Conservation (phyloP, 305 asterid genomes). For the Rubia peregrina region DNA sequence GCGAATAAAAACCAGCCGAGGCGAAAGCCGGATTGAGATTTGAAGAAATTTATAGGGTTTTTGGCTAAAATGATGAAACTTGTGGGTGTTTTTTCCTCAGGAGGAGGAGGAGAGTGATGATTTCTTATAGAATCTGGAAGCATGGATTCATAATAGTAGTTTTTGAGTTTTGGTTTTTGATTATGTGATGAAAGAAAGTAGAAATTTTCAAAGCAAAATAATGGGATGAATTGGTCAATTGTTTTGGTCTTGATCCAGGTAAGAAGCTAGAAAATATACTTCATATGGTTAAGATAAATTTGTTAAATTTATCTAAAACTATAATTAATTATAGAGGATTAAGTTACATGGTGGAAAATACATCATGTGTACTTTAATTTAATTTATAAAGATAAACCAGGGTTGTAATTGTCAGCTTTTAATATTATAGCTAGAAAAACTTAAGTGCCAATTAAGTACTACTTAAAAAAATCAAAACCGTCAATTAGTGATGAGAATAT, state of each 20-base stretch:
- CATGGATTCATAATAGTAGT: neutral
- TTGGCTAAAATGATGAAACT: neutral
- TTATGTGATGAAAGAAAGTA: neutral
- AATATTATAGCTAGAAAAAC: too few species aligned
- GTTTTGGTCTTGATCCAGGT: neutral
- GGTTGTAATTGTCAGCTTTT: too few species aligned
- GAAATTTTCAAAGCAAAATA: neutral
- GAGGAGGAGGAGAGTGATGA: conserved; percentile 3
- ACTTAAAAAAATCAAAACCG: too few species aligned
- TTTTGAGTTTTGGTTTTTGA: neutral
- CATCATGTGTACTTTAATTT: too few species aligned
- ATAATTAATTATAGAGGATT: too few species aligned
- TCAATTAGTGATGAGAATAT: too few species aligned
- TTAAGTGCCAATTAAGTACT: too few species aligned
- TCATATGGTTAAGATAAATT: neutral
- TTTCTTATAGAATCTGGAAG: neutral
- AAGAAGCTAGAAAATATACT: neutral
- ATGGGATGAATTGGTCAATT: conserved; percentile 7
- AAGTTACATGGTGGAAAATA: too few species aligned
- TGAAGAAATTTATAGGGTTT: neutral
- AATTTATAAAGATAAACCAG: too few species aligned
- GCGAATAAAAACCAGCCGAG: conserved; percentile 1
- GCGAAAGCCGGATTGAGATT: conserved; percentile 8
- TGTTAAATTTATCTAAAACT: too few species aligned
- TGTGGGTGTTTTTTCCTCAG: conserved; percentile 9